Percentiles rank a stretch among this genome's conserved stretches.
These are phyloP conservation scores for Leucogyrophana mollusca DNA, from an alignment of 768 basidiomycete genomes.

Conservation along the genomic window DNA sequence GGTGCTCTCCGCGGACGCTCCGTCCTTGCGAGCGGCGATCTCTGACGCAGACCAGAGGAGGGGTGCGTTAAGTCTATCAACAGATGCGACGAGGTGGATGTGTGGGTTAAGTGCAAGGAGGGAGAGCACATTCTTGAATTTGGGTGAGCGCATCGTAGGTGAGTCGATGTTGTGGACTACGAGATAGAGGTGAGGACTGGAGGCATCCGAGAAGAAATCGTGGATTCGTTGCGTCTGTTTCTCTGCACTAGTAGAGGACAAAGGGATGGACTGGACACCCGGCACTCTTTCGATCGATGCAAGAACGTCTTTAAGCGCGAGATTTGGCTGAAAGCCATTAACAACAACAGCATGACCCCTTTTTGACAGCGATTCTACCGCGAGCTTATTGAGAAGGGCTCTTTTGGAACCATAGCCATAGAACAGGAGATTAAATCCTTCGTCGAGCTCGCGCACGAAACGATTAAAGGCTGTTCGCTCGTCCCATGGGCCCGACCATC, in stretches of 20 bases:
- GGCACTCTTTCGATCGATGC: constrained; percentile 49
- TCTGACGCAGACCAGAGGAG: constrained; percentile 82
- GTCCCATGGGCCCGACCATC: constrained; percentile 17
- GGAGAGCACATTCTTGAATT: constrained; percentile 64
- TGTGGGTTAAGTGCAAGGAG: constrained; percentile 70
- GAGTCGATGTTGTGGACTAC: constrained; percentile 90
- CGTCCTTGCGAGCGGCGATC: constrained; percentile 50
- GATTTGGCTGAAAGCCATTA: constrained; percentile 74
- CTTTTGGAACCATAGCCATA: constrained; percentile 93
- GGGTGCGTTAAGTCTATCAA: constrained; percentile 85
- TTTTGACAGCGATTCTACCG: constrained; percentile 50
- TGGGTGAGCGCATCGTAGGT: constrained; percentile 59
- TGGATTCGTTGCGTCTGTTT: constrained; percentile 64
- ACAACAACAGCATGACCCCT: constrained; percentile 73
- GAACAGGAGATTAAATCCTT: constrained; percentile 86
- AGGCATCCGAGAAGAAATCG: constrained; percentile 48
- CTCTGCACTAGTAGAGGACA: constrained; percentile 47
- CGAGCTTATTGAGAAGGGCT: constrained; percentile 71
- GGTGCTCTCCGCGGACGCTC: constrained; percentile 7
- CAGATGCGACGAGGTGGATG: constrained; percentile 81
- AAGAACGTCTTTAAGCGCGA: constrained; percentile 68
- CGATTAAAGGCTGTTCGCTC: constrained; percentile 45
- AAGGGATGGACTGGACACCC: constrained; percentile 12
- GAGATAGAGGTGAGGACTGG: constrained; percentile 58
- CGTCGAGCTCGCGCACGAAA: constrained; percentile 67